Conservation (phyloP, 768 basidiomycete species). For the Podaxis sp. region DNA sequence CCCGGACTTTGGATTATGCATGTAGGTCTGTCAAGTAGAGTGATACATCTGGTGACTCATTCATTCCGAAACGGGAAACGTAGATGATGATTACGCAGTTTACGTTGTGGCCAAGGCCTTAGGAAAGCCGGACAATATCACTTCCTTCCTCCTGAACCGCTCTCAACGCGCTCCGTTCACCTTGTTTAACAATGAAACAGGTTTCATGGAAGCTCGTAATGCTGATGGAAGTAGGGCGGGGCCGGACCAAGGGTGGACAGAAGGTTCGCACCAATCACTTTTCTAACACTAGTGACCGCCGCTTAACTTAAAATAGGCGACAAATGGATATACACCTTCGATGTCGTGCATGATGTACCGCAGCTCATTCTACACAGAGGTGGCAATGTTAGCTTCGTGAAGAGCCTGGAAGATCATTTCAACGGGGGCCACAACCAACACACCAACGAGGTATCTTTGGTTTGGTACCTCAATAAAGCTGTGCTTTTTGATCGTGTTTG, state of each 20-base stretch:
- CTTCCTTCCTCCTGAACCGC: slow-evolving; percentile 49
- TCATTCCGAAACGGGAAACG: neutral
- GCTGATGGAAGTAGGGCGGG: slow-evolving; percentile 72
- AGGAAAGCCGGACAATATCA: slow-evolving; percentile 48
- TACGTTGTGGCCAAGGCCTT: slow-evolving; percentile 58
- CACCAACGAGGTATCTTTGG: slow-evolving; percentile 61
- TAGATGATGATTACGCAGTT: slow-evolving; percentile 79
- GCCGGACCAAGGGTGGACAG: slow-evolving; percentile 72
- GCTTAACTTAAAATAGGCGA: slow-evolving; percentile 30
- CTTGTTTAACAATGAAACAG: slow-evolving; percentile 65
- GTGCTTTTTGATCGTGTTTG: neutral
- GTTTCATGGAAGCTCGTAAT: slow-evolving; percentile 82
- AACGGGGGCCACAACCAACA: slow-evolving; percentile 73
- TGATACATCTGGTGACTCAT: neutral
- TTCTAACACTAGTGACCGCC: neutral
- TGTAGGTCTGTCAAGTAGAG: slow-evolving; percentile 41
- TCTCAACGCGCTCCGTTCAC: slow-evolving; percentile 55
- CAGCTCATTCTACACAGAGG: slow-evolving; percentile 62
- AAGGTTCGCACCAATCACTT: slow-evolving; percentile 41
- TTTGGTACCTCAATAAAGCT: neutral
- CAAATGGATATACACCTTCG: slow-evolving; percentile 69
- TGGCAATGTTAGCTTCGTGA: slow-evolving; percentile 64
- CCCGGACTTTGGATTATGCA: slow-evolving; percentile 76
- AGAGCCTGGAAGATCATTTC: slow-evolving; percentile 60
- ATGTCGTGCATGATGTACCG: slow-evolving; percentile 71